Conservation (phyloP, 148 eudicot species). For the Chenopodium suecicum region DNA sequence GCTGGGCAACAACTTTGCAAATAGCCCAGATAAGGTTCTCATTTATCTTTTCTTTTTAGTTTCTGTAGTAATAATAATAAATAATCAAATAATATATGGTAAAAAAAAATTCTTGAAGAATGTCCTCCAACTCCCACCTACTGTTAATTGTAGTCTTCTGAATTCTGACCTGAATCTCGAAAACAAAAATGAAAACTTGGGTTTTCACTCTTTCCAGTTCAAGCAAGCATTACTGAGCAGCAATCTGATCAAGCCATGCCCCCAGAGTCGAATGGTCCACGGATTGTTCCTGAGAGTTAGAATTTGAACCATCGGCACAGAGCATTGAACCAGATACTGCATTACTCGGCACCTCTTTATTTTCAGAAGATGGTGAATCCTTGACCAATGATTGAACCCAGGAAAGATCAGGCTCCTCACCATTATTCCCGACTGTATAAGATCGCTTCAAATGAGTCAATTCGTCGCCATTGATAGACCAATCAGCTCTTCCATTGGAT, state of each 20-base stretch:
- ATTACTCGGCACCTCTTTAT: conserved; percentile 27
- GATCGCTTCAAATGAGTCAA: conserved; percentile 36
- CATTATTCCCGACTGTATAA: conserved; percentile 32
- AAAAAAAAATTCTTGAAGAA: conserved; percentile 17
- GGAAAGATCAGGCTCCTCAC: conserved; percentile 59
- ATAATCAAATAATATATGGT: conserved; percentile 30
- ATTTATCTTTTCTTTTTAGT: conserved; percentile 24
- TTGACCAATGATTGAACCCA: conserved; percentile 69
- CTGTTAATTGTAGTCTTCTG: conserved; percentile 21
- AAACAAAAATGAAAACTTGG: conserved; percentile 22
- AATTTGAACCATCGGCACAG: conserved; percentile 36
- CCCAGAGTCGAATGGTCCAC: conserved; percentile 47
- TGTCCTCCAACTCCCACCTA: conserved; percentile 19
- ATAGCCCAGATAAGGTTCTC: conserved; percentile 36
- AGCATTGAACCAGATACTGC: conserved; percentile 26
- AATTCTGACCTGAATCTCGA: conserved; percentile 17
- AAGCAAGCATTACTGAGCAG: conserved; percentile 23
- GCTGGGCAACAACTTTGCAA: conserved; percentile 38
- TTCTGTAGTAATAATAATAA: conserved; percentile 33
- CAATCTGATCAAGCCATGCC: conserved; percentile 62
- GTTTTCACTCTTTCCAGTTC: conserved; percentile 7
- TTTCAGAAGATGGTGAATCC: conserved; percentile 45
- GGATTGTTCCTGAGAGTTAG: conserved; percentile 36
- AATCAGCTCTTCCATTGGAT: conserved; percentile 44
- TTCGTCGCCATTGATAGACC: conserved; percentile 51